These are phyloP conservation scores for Xylaria castorea DNA, from an alignment of 495 filamentous ascomycete genomes.

Conservation along the genomic window DNA sequence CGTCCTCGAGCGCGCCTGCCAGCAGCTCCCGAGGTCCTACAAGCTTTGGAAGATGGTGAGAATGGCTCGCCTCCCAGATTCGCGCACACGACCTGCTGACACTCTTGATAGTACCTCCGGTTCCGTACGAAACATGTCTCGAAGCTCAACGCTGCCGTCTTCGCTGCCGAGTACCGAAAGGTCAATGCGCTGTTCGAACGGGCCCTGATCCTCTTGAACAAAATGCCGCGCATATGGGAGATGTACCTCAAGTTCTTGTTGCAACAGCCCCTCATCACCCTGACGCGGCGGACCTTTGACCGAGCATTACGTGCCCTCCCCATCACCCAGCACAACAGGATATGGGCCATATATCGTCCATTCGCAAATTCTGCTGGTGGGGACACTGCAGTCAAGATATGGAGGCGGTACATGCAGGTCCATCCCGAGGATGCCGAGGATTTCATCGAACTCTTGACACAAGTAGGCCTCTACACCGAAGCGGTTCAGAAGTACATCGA, in stretches of 20 bases:
- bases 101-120: conserved; percentile 73
- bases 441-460: conserved; percentile 85
- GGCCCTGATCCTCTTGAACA: conserved; percentile 92
- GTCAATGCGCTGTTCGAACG: conserved; percentile 96
- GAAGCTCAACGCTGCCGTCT: conserved; percentile 82
- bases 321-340: conserved; percentile 94
- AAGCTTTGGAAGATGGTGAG: conserved; percentile 97
- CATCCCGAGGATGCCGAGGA: conserved; percentile 97
- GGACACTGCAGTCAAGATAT: conserved; percentile 89
- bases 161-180: conserved; percentile 83
- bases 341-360: conserved; percentile 90
- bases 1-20: conserved; percentile 91
- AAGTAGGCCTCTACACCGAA: conserved; percentile 86
- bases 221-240: conserved; percentile 99
- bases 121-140: conserved; percentile 83
- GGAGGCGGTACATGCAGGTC: conserved; percentile 96
- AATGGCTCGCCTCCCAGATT: neutral
- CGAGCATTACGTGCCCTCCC: conserved; percentile 93
- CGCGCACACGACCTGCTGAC: conserved; percentile 36
- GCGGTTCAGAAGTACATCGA: conserved; percentile 94
- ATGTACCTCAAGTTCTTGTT: conserved; percentile 94
- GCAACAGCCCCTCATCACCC: conserved; percentile 89
- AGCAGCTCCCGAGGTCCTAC: conserved; percentile 89
- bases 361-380: conserved; percentile 95
- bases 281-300: conserved; percentile 90